Evolutionary conservation across 208 protist species (phyloP).

Genomic region (Leishmania guyanensis): DNA sequence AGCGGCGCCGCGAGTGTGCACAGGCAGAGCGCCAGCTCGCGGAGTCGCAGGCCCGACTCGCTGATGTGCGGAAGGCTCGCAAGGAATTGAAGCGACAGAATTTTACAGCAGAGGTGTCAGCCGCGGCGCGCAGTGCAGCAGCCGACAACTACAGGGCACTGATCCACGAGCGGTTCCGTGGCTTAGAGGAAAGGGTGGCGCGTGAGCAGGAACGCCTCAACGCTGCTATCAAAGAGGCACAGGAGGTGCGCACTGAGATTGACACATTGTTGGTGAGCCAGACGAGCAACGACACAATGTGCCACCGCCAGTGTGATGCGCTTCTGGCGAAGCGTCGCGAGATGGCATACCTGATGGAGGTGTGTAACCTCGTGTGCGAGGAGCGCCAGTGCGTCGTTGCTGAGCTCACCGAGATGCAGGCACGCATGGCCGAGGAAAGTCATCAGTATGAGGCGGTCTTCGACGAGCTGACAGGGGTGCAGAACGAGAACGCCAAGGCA

Average conservation of each 20-base stretch:
- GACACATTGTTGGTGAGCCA: conserved; percentile 90
- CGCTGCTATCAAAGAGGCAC: conserved; percentile 72
- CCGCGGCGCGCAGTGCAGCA: conserved; percentile 12
- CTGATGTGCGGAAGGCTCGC: conserved; percentile 27
- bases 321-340: conserved; percentile 89
- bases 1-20: conserved; percentile 46
- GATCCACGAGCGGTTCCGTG: conserved; percentile 70
- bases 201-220: conserved; percentile 87
- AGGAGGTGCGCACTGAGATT: conserved; percentile 77
- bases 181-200: conserved; percentile 90
- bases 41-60: conserved; percentile 28
- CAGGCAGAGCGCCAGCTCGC: conserved; percentile 50
- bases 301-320: conserved; percentile 78
- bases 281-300: conserved; percentile 87
- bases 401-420: conserved; percentile 50
- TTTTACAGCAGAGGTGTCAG: conserved; percentile 1
- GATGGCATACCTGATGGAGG: conserved; percentile 93
- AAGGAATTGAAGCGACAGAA: conserved; percentile 14
- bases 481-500: conserved; percentile 50
- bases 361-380: conserved; percentile 86
- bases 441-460: conserved; percentile 71
- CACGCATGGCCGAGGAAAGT: conserved; percentile 44
- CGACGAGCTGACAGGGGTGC: conserved; percentile 68
- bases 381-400: conserved; percentile 66
- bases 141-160: conserved; percentile 19